phyloP scores from a whole-genome alignment of 441 rosid species.

The Populus trichocarpa region DNA sequence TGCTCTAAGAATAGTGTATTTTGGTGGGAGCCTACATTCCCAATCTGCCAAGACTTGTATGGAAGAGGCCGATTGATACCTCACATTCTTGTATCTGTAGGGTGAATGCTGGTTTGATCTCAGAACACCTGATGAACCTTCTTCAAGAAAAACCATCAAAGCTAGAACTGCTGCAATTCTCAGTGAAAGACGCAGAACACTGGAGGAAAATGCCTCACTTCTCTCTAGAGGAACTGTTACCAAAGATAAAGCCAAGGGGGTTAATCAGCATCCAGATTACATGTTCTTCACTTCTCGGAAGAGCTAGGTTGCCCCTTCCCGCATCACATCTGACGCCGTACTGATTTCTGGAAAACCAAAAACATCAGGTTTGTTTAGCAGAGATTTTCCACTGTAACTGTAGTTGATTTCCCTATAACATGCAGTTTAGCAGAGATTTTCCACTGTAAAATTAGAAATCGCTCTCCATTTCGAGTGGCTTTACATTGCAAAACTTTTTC shows the following conservation, averaged over 20 bases:
- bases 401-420: too few species aligned
- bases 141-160: not conserved
- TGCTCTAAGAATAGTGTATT: not conserved
- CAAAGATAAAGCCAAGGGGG: constrained; percentile 11
- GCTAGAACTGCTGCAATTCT: constrained; percentile 6
- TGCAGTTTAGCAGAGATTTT: not conserved
- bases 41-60: too few species aligned
- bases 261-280: constrained; percentile 19
- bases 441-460: not conserved
- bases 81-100: constrained; percentile 13
- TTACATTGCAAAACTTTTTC: not conserved
- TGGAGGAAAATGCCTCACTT: constrained; percentile 18
- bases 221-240: constrained; percentile 21
- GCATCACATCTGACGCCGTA: not conserved
- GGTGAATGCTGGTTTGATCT: constrained; percentile 26
- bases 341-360: not conserved
- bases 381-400: too few species aligned
- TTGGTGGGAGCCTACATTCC: too few species aligned
- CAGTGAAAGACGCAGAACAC: constrained; percentile 15
- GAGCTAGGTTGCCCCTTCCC: not conserved
- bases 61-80: too few species aligned
- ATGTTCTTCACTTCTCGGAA: constrained; percentile 25
- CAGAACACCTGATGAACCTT: constrained; percentile 1
- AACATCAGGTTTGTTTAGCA: not conserved
- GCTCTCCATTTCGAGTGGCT: not conserved